These are phyloP conservation scores for Diutina mesorugosa DNA, from an alignment of 1,139 yeast genomes.

Conservation along the genomic window DNA sequence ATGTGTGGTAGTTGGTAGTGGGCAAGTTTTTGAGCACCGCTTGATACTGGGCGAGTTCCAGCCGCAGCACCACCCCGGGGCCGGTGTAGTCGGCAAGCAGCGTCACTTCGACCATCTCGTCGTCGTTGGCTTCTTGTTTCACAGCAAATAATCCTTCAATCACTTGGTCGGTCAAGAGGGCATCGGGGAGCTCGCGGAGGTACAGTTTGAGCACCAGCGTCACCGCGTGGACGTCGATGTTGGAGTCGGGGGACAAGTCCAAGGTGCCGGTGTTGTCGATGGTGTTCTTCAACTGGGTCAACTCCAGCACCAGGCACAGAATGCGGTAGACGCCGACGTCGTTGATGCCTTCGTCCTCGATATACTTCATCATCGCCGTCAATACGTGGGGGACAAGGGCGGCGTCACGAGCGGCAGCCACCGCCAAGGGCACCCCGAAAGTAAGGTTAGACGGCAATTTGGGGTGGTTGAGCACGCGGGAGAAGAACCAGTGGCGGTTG, in stretches of 20 bases:
- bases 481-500: conserved; percentile 44
- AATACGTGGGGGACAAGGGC: conserved; percentile 54
- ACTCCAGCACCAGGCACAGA: conserved; percentile 77
- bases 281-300: conserved; percentile 52
- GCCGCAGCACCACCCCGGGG: not conserved
- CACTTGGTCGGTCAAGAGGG: conserved; percentile 49
- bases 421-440: conserved; percentile 81
- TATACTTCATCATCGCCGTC: conserved; percentile 50
- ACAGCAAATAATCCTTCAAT: conserved; percentile 35
- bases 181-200: conserved; percentile 82
- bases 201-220: conserved; percentile 84
- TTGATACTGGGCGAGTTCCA: conserved; percentile 23
- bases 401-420: conserved; percentile 63
- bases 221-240: conserved; percentile 76
- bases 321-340: conserved; percentile 91
- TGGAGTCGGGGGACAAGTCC: conserved; percentile 26
- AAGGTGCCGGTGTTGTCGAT: conserved; percentile 61
- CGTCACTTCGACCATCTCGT: conserved; percentile 7
- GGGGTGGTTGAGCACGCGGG: conserved; percentile 25
- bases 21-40: conserved; percentile 44
- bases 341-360: conserved; percentile 73
- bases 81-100: not conserved
- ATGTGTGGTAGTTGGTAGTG: conserved; percentile 47
- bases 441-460: conserved; percentile 26
- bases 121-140: conserved; percentile 16